Base-by-base conservation (phyloP, 306 rosid species). In the Dryas drummondii region DNA sequence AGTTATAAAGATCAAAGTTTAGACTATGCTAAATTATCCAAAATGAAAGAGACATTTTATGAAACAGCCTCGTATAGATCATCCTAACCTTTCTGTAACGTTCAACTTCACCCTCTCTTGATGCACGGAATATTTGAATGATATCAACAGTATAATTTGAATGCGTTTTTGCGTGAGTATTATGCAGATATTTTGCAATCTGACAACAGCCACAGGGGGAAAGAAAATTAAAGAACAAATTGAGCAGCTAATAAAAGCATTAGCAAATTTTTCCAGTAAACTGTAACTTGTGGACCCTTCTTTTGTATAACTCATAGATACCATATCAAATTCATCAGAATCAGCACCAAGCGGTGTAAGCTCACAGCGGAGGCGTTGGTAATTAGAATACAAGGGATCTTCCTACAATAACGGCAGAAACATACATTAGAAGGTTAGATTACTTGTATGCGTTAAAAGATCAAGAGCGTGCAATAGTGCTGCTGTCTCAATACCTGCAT, bases 111-210 rank as follows among this genome's bases (percentile, higher is more conserved):
- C 85, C 92, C 76, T 86, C 83, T 82, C 84, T 92, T 27, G 88
- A 84, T 60, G 84, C 87, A 71, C 83, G 83, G 74, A 96, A 90
- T 85, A 96, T 78, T 75, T 86, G 96, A 77, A 75, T 90, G 77
- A 92, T 86, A 44, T 89, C 88, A 74, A 85, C 97, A 4, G 86
- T 68, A 70, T 92, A 94, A 73, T 81, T 84, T 82, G 99, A 82
- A 85, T 94, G 99, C 14, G 98, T 92, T 80, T 89, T 77, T 4
- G 97, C 97, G 69, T 92, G 99, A 73, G 99, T 92, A 76, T 94
- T 87, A 77, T 82, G 86, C 88, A 77, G 81, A 76, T 94, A 94
- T 74, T 86, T 87, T 49, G 88, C 88, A 84, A 94, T 84, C 98
- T 94, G 82, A 67, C 68, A 58, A 77, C 80, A 79, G 49, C 13